These are phyloP conservation scores for Rutstroemia sp. DNA, from an alignment of 2,329 filamentous ascomycete genomes.

Conservation along the genomic window DNA sequence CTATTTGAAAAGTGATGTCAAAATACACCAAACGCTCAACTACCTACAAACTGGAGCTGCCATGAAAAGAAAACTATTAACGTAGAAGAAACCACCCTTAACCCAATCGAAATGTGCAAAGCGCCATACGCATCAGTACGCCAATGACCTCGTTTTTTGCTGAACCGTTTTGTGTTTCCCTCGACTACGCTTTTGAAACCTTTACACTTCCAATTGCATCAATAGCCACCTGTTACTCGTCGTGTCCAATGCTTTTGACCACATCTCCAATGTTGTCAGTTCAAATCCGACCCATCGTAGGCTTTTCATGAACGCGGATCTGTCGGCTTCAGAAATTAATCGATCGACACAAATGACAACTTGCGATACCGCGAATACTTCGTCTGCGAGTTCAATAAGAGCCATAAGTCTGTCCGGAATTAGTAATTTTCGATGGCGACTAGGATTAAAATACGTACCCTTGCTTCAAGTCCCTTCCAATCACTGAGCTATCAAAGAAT, in stretches of 20 bases:
- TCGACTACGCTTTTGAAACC: not conserved
- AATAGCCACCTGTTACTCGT: slow-evolving; percentile 78
- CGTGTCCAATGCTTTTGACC: slow-evolving; percentile 56
- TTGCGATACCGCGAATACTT: slow-evolving; percentile 66
- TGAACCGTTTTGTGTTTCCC: not conserved
- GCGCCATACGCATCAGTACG: not conserved
- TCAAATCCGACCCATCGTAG: slow-evolving; percentile 92
- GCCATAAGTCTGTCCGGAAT: slow-evolving; percentile 63
- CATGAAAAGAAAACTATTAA: not conserved
- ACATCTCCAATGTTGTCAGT: slow-evolving; percentile 70
- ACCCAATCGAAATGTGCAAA: not conserved
- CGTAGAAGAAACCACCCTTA: not conserved
- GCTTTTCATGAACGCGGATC: slow-evolving; percentile 66
- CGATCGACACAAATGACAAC: slow-evolving; percentile 80
- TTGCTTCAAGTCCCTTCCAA: slow-evolving; percentile 75
- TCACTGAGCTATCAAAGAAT: slow-evolving; percentile 72
- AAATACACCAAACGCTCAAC: not conserved
- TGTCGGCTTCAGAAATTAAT: slow-evolving; percentile 51
- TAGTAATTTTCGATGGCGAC: slow-evolving; percentile 21
- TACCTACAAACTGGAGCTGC: not conserved
- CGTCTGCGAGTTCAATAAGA: slow-evolving; percentile 78
- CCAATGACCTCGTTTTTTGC: not conserved
- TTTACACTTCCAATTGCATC: slow-evolving; percentile 76
- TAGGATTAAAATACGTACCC: slow-evolving; percentile 50
- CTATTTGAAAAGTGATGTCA: too few species aligned